Evolutionary conservation across 2,329 filamentous ascomycete species (phyloP).

Genomic region (Pseudophaeomoniella oleicola): DNA sequence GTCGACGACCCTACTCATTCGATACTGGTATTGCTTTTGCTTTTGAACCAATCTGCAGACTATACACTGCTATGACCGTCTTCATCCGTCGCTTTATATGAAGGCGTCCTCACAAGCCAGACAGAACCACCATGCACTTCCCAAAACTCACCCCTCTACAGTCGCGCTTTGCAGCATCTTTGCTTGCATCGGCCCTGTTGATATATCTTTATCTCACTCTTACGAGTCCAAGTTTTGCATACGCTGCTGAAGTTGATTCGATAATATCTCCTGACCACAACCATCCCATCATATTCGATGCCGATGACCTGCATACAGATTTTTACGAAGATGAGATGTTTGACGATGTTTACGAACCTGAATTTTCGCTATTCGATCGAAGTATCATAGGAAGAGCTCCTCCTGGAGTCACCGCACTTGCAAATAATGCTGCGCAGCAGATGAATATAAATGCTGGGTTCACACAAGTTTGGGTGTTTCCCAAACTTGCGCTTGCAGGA

Average conservation of each 20-base stretch:
- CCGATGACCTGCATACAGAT: slow-evolving; percentile 11
- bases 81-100: neutral
- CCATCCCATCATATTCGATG: slow-evolving; percentile 27
- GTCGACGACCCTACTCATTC: too few species aligned
- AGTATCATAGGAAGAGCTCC: slow-evolving; percentile 47
- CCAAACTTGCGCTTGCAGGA: slow-evolving; percentile 38
- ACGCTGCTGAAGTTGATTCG: slow-evolving; percentile 42
- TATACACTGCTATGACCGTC: neutral
- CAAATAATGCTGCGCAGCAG: slow-evolving; percentile 50
- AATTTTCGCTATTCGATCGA: slow-evolving; percentile 47
- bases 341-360: slow-evolving; percentile 18
- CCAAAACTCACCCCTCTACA: slow-evolving; percentile 51
- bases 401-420: slow-evolving; percentile 32
- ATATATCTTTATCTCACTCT: slow-evolving; percentile 47
- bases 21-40: too few species aligned
- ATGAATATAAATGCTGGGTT: slow-evolving; percentile 49
- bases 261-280: slow-evolving; percentile 31
- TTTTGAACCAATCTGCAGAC: too few species aligned
- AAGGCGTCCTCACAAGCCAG: neutral
- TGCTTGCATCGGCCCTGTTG: slow-evolving; percentile 45
- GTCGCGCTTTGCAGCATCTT: slow-evolving; percentile 55
- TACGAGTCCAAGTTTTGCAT: slow-evolving; percentile 43
- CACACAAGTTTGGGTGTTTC: slow-evolving; percentile 51
- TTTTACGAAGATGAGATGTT: slow-evolving; percentile 17
- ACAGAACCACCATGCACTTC: slow-evolving; percentile 17